These are phyloP conservation scores for Chiua sp. DNA, from an alignment of 1,284 basidiomycete species.

Conservation along the genomic window DNA sequence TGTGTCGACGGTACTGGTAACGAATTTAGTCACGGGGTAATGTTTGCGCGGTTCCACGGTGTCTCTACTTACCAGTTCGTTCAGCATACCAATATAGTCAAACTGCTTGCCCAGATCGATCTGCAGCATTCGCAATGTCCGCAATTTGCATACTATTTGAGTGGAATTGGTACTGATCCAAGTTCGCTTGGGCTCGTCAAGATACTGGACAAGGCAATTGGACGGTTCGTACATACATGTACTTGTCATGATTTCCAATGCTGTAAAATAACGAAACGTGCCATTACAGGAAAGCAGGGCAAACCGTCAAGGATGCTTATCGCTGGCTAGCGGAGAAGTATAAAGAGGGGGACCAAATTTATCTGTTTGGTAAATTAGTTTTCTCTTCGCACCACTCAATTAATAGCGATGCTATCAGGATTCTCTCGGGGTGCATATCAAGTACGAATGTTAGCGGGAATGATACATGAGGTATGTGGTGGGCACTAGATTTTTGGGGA, in stretches of 20 bases:
- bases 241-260: neutral
- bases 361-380: constrained; percentile 41
- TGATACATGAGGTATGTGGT: constrained; percentile 43
- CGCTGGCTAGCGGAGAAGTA: constrained; percentile 46
- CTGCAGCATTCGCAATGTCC: constrained; percentile 8
- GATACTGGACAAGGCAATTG: constrained; percentile 30
- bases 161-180: constrained; percentile 40
- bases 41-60: too few species aligned
- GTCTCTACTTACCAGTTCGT: neutral
- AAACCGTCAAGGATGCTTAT: constrained; percentile 40
- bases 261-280: neutral
- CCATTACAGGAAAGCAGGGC: constrained; percentile 27
- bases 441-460: constrained; percentile 42
- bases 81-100: constrained; percentile 37
- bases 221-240: constrained; percentile 28
- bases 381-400: neutral
- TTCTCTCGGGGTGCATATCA: constrained; percentile 48
- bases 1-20: constrained; percentile 19
- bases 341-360: constrained; percentile 15
- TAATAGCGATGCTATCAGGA: constrained; percentile 29
- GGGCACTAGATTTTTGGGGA: neutral
- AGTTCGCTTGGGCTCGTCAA: constrained; percentile 10
- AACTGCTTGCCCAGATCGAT: constrained; percentile 28
- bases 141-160: constrained; percentile 39
- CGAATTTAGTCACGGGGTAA: too few species aligned